A percentile compares a stretch with the other conserved stretches of the same genome.
These are phyloP conservation scores for Alternaria hordeiaustralica DNA, from an alignment of 2,329 filamentous ascomycete genomes.

Conservation along the genomic window DNA sequence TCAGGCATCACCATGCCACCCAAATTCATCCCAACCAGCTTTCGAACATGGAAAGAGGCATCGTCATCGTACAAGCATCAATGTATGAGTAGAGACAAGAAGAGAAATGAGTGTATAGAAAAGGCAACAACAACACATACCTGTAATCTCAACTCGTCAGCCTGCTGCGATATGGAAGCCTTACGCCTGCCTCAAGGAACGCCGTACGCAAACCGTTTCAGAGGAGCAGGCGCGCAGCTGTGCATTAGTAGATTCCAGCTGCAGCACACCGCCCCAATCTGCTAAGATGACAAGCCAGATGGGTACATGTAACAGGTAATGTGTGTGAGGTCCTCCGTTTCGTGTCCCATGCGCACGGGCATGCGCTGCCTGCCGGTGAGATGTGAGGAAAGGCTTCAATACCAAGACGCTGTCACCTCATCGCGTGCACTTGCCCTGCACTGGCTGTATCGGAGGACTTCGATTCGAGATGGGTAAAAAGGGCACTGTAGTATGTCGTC, in stretches of 20 bases:
- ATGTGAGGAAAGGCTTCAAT: conserved; percentile 20
- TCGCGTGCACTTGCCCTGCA: not conserved
- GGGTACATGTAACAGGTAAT: conserved; percentile 7
- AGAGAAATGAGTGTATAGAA: not conserved
- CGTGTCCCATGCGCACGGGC: conserved; percentile 23
- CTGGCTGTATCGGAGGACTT: not conserved
- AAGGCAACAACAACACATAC: conserved; percentile 8
- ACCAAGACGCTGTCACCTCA: not conserved
- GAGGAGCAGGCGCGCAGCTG: conserved; percentile 29
- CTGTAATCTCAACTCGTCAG: conserved; percentile 8
- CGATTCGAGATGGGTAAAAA: not conserved
- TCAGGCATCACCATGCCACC: conserved; percentile 9
- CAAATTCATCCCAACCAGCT: not conserved
- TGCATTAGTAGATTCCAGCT: conserved; percentile 44
- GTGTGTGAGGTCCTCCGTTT: conserved; percentile 27
- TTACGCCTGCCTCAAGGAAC: conserved; percentile 35
- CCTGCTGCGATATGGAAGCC: conserved; percentile 30
- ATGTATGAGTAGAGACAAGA: not conserved
- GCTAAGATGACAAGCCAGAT: conserved; percentile 30
- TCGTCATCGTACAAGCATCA: not conserved
- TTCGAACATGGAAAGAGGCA: not conserved
- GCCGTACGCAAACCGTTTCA: conserved; percentile 21
- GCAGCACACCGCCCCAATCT: conserved; percentile 38
- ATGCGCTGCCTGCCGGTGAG: conserved; percentile 29
- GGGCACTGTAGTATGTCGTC: not conserved